Percentiles rank a stretch among this genome's conserved stretches.
phyloP scores from a whole-genome alignment of 2,329 filamentous ascomycete genomes.

The Venturia effusa region DNA sequence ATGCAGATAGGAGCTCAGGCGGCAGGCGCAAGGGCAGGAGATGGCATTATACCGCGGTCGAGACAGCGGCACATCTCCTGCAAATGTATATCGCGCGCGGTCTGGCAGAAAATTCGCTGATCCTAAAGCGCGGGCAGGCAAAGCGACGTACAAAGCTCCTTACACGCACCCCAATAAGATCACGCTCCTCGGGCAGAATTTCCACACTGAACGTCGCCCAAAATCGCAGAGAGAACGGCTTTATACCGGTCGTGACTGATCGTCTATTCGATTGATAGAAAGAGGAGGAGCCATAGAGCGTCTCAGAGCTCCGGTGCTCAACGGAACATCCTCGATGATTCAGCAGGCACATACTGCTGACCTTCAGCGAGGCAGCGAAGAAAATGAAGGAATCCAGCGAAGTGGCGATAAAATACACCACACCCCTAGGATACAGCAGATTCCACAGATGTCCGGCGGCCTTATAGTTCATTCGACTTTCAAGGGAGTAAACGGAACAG shows the following conservation, averaged over 20 bases:
- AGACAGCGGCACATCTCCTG: too few relatives aligned
- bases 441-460: too few relatives aligned
- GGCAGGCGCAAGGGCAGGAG: background rate
- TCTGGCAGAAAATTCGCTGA: too few relatives aligned
- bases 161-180: background rate
- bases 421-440: too few relatives aligned
- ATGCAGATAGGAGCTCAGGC: background rate
- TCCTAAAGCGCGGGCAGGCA: too few relatives aligned
- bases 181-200: background rate
- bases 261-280: background rate
- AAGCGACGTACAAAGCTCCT: too few relatives aligned
- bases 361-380: background rate
- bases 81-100: too few relatives aligned
- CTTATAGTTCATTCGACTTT: too few relatives aligned
- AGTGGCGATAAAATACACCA: too few relatives aligned
- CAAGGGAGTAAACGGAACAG: too few relatives aligned
- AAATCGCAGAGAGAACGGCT: background rate
- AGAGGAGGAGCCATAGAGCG: background rate
- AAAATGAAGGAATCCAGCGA: background rate
- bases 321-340: background rate
- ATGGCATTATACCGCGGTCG: too few relatives aligned
- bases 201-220: background rate
- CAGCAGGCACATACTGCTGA: background rate
- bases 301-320: background rate
- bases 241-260: background rate